Base-by-base conservation (phyloP, 139 green algal species). In the Marvania coccoides region DNA sequence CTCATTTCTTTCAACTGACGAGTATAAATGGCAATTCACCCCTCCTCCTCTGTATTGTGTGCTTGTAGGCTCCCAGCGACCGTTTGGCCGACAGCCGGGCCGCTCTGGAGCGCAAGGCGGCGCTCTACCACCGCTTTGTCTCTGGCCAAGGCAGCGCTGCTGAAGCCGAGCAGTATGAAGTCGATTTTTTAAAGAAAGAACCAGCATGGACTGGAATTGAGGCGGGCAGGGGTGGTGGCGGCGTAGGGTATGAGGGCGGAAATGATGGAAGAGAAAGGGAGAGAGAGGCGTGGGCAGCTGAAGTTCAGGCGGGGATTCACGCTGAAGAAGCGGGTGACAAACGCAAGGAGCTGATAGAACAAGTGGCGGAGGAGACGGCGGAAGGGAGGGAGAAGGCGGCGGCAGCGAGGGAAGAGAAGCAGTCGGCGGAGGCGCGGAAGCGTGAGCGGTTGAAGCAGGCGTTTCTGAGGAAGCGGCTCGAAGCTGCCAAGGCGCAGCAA, bases 91-190 rank as follows among this genome's bases (percentile, higher is more conserved):
- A 86, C 24, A 75, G 65, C 15, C 76, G 77, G 7, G 80, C 80
- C 0, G 87, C 88, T 1, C 70, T 95, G 29, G 80, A 93, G 67
- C 71, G 78, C 12, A 95, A 95, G 56, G 81, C 88, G 3, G 66
- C 70, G 19, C 66, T 94, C 13, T 95, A 95, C 51, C 83, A 91
- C 30, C 62, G 68, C 29, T 64, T 94, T 35, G 71, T 42, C 1
- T 14, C 30, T 6, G 73, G 74, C 9, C 23, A 67, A 28, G 51
- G 33, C 2, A 57, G 61, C 26, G 65, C 74, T 19, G 78, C 87
- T 42, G 71, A 81, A 8, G 85, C 82, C 1, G 83, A 87, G 5
- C 61, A 68, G 38, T 94, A 89, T 47, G 85, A 90, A 59, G 87
- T 94, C 40, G 86, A 91, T 60, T 91, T 91, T 40, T 30, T 88